Evolutionary conservation across 306 rosid genomes (phyloP), one percentile per base, ranked within the genome.

Genomic region (Malus sieversii): DNA sequence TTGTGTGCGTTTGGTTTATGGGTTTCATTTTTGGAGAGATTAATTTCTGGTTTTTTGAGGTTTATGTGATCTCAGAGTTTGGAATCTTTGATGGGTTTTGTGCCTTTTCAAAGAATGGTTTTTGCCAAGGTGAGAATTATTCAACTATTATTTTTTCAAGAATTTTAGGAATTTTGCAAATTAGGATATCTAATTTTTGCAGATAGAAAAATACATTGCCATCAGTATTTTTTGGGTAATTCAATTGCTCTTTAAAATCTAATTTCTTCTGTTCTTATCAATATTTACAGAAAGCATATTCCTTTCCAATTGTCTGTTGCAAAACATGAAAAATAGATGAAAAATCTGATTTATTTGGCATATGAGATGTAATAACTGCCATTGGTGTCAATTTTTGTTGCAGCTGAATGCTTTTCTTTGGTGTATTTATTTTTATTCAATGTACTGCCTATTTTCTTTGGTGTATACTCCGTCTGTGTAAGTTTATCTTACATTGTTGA

Each of bases 61-160:
- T 79, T 77, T 66, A 58, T 72, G 59, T 75, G 64, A 68, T 72
- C 77, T 79, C 82, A 68, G 78, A 83, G 84, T 79, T 86, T 76
- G 75, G 76, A 81, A 77, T 80, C 79, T 51, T 70, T 88, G 70
- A 75, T 84, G 80, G 84, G 77, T 60, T 70, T 44, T 66, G 1
- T 48, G 63, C 53, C 79, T 72, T 77, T 87, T 80, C 79, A 77
- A 82, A 62, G 51, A 52, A 64, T 87, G 84, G 75, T 70, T 79
- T 79, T 61, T 81, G 76, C 69, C 79, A 77, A 87, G 86, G 90
- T 84, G 75, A 42, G n/a, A n/a, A 64, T 71, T 44, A 35, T 81
- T 70, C 63, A 20, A 30, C 51, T 79, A 16, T 83, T 82, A 62
- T 46, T 27, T 70, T 57, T 35, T 59, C 51, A 42, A 67, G 58